phyloP scores from a whole-genome alignment of 2,329 filamentous ascomycete species.

The Passalora sequoiae region DNA sequence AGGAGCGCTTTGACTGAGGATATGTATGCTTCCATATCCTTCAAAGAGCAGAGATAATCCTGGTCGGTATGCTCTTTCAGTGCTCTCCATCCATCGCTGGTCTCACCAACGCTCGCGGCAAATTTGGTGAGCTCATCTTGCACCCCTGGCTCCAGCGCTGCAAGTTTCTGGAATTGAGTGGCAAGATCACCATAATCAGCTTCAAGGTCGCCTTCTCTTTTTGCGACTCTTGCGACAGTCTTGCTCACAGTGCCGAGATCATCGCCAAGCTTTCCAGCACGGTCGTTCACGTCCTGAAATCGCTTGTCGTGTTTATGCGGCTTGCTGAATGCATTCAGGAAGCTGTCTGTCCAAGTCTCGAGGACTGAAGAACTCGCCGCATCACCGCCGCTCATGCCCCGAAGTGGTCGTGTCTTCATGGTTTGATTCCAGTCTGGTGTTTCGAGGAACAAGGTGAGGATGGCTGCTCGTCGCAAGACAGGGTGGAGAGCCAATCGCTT shows the following conservation, averaged over 20 bases:
- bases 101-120: constrained; percentile 78
- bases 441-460: constrained; percentile 87
- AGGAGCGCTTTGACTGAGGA: constrained; percentile 79
- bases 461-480: constrained; percentile 72
- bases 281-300: constrained; percentile 89
- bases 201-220: constrained; percentile 82
- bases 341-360: constrained; percentile 90
- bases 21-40: constrained; percentile 95
- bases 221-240: constrained; percentile 83
- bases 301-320: constrained; percentile 91
- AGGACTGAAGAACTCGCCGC: constrained; percentile 66
- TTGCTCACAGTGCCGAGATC: constrained; percentile 92
- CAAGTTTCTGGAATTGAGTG: constrained; percentile 90
- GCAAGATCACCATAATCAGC: constrained; percentile 83
- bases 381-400: constrained; percentile 47
- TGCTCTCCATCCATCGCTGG: constrained; percentile 68
- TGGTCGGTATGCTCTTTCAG: constrained; percentile 90
- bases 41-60: constrained; percentile 85
- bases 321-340: constrained; percentile 96
- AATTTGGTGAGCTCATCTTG: constrained; percentile 79
- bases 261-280: constrained; percentile 88
- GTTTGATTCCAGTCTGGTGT: constrained; percentile 93
- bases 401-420: constrained; percentile 71
- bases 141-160: constrained; percentile 80
- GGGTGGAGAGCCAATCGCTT: constrained; percentile 82